Percentiles rank a stretch among this genome's conserved stretches.
These are phyloP conservation scores for Fusarium globosum DNA, from an alignment of 2,329 filamentous ascomycete genomes.

Conservation along the genomic window DNA sequence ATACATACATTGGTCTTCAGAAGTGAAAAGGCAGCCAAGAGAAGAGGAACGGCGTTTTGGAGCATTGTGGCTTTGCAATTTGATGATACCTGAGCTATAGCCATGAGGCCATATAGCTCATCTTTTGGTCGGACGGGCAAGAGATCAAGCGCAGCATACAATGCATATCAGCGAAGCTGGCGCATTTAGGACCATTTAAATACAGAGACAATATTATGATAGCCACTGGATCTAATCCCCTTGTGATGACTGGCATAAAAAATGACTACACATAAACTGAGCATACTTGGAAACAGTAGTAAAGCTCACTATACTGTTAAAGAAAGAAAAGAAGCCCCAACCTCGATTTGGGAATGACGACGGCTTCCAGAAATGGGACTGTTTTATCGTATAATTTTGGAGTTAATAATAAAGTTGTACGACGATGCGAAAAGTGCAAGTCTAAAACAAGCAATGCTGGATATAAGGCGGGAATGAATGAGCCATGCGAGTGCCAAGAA, in stretches of 20 bases:
- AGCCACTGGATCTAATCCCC: neutral
- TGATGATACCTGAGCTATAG: conserved; percentile 46
- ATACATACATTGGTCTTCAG: conserved; percentile 1
- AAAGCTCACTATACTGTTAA: neutral
- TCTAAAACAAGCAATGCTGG: neutral
- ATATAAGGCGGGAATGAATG: conserved; percentile 14
- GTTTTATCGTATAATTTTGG: neutral
- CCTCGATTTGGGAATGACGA: neutral
- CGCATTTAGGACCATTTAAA: conserved; percentile 4
- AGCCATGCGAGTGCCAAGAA: conserved; percentile 5
- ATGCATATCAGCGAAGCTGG: neutral
- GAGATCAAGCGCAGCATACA: neutral
- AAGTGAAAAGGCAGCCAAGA: conserved; percentile 13
- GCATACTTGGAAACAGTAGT: neutral
- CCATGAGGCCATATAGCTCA: conserved; percentile 34
- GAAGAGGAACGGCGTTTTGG: conserved; percentile 38
- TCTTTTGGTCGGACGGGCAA: conserved; percentile 19
- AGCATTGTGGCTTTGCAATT: conserved; percentile 31
- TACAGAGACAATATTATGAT: neutral
- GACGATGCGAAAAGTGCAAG: neutral
- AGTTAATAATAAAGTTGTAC: neutral
- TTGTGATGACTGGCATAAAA: neutral
- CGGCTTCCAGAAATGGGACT: neutral
- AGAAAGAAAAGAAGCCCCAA: neutral
- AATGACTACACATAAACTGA: neutral